Evolutionary conservation across 106 monocot species (phyloP), one percentile per base, ranked within the genome.

Genomic region (Acorus gramineus): DNA sequence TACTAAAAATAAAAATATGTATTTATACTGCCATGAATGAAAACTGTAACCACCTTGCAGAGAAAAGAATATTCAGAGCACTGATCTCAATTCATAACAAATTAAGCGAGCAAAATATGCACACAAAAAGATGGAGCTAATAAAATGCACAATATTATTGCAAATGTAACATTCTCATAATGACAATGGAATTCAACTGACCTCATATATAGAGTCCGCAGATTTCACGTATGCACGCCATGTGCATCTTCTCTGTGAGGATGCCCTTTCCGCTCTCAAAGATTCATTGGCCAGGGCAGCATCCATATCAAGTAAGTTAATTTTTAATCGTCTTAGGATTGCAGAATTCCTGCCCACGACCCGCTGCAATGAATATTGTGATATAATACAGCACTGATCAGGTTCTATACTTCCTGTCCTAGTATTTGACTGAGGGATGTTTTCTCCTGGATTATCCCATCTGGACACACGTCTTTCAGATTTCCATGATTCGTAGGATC

Each of bases 141-240:
- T 11, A 10, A 55, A 55, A 55, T 55, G 55, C 55, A 55, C 7
- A 55, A 4, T 4, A 7, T 3, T 1, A 5, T 10, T 2, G 13
- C 55, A 55, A 55, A 55, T 10, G 3, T 12, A 8, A 55, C 11
- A 3, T 2, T n/a, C 3, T 8, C 10, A 8, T 55, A 0, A 55
- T 12, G 3, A n/a, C 55, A 55, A 55, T 8, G 10, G 10, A 8
- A 54, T 6, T 3, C 0, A 43, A 55, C 59, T 63, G 57, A 92
- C 98, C 92, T 92, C 85, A 63, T 73, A 89, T 65, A 92, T 85
- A 7, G 85, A 85, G 46, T 80, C 82, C 53, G 88, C 80, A 58
- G 85, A 81, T 69, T 98, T 98, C 11, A 92, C 85, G 75, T 86
- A 84, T 69, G 81, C 78, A 72, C 92, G 88, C 98, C 98, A 98